These are phyloP conservation scores for Cucurbita argyrosperma DNA, from an alignment of 306 rosid genomes.

Conservation along the genomic window DNA sequence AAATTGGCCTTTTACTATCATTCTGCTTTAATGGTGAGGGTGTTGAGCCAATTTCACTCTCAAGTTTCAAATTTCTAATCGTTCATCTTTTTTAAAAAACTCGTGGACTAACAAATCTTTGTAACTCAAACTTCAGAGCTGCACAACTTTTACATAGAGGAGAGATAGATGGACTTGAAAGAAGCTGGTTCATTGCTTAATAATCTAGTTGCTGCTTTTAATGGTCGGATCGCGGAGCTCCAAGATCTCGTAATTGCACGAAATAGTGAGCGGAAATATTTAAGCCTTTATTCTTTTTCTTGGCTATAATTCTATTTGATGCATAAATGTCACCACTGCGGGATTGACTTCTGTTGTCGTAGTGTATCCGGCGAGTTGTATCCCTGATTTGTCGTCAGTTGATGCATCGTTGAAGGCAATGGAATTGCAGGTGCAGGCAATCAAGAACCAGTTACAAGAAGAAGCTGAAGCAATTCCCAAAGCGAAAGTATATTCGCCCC, in stretches of 20 bases:
- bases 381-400: slow-evolving; percentile 58
- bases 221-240: slow-evolving; percentile 57
- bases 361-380: slow-evolving; percentile 76
- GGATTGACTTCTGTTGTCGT: not conserved
- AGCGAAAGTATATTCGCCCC: slow-evolving; percentile 36
- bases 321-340: not conserved
- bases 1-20: not conserved
- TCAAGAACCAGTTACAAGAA: slow-evolving; percentile 67
- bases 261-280: slow-evolving; percentile 34
- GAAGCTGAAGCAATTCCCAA: slow-evolving; percentile 77
- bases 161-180: slow-evolving; percentile 36
- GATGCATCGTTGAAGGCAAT: slow-evolving; percentile 53
- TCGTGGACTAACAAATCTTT: not conserved
- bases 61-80: not conserved
- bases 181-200: slow-evolving; percentile 52
- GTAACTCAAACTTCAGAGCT: not conserved
- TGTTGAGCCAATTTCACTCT: not conserved
- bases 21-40: not conserved
- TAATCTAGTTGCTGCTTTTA: slow-evolving; percentile 48
- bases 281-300: not conserved
- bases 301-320: not conserved
- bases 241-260: slow-evolving; percentile 82
- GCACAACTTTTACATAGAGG: not conserved
- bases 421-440: slow-evolving; percentile 81
- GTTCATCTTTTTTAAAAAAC: not conserved